Percentiles rank a stretch among this genome's conserved stretches.
phyloP scores from a whole-genome alignment of 1,284 basidiomycete genomes.

The Marasmius sp. region DNA sequence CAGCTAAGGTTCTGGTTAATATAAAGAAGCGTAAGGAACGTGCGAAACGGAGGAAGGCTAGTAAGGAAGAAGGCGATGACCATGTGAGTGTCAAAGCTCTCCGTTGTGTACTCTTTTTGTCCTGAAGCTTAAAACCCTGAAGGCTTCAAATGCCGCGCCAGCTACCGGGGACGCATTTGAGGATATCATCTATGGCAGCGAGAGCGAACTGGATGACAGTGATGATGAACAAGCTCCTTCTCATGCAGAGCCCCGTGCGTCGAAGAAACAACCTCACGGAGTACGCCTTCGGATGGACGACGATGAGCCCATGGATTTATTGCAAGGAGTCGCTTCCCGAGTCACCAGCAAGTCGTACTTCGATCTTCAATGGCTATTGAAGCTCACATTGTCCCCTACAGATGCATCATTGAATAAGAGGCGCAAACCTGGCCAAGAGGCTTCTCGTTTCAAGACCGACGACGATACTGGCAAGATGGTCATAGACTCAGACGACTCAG shows the following conservation, averaged over 20 bases:
- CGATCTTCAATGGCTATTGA: constrained; percentile 4
- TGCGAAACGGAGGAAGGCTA: constrained; percentile 75
- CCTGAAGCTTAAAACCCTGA: background rate
- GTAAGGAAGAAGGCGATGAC: constrained; percentile 51
- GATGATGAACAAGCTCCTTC: constrained; percentile 50
- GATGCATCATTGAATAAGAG: constrained; percentile 53
- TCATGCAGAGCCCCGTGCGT: constrained; percentile 33
- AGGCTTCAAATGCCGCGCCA: constrained; percentile 44
- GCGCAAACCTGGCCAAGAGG: constrained; percentile 85
- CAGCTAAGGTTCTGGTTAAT: constrained; percentile 80
- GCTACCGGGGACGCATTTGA: constrained; percentile 88
- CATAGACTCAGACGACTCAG: constrained; percentile 67
- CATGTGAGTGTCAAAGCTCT: constrained; percentile 35
- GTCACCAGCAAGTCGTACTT: constrained; percentile 63
- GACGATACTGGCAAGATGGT: constrained; percentile 87
- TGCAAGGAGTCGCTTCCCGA: constrained; percentile 80
- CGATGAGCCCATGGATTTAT: constrained; percentile 94
- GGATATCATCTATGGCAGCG: constrained; percentile 93
- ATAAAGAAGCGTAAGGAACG: constrained; percentile 93
- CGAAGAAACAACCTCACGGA: constrained; percentile 36
- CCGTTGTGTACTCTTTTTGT: background rate
- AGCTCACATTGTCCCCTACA: constrained; percentile 25
- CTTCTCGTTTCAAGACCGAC: constrained; percentile 86
- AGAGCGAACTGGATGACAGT: constrained; percentile 80
- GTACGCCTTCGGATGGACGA: constrained; percentile 84